Evolutionary conservation across 1,284 basidiomycete genomes (phyloP).

Genomic region (Puccinia polysora): DNA sequence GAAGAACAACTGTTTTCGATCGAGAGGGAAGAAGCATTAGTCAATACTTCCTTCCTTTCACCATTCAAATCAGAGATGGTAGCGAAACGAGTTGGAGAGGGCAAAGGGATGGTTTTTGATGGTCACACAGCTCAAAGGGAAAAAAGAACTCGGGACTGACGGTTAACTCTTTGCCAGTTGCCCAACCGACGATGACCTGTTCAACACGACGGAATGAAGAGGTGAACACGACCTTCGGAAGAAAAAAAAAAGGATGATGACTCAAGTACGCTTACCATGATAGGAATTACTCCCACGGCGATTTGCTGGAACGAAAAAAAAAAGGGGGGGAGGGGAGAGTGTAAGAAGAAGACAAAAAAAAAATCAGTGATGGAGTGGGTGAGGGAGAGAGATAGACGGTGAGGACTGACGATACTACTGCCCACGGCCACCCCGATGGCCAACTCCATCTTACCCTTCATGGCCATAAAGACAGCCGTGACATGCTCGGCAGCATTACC

Average conservation of each 20-base stretch:
- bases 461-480: constrained; percentile 83
- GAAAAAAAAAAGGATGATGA: constrained; percentile 55
- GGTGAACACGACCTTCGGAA: constrained; percentile 56
- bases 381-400: constrained; percentile 78
- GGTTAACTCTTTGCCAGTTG: constrained; percentile 70
- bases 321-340: neutral
- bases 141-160: constrained; percentile 71
- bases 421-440: constrained; percentile 86
- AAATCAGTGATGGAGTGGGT: constrained; percentile 1
- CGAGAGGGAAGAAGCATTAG: no score
- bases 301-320: constrained; percentile 64
- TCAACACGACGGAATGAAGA: constrained; percentile 54
- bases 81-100: no score
- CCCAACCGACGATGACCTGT: constrained; percentile 56
- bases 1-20: constrained; percentile 46
- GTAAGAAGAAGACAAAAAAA: constrained; percentile 44
- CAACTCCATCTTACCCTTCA: constrained; percentile 78
- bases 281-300: constrained; percentile 75
- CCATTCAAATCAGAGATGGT: no score
- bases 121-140: no score
- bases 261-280: constrained; percentile 79
- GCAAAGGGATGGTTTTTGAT: no score
- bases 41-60: no score
- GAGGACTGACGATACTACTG: constrained; percentile 67
- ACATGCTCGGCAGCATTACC: constrained; percentile 82